phyloP scores from a whole-genome alignment of 2,329 filamentous ascomycete species.

The Exophiala phaeomuriformis region DNA sequence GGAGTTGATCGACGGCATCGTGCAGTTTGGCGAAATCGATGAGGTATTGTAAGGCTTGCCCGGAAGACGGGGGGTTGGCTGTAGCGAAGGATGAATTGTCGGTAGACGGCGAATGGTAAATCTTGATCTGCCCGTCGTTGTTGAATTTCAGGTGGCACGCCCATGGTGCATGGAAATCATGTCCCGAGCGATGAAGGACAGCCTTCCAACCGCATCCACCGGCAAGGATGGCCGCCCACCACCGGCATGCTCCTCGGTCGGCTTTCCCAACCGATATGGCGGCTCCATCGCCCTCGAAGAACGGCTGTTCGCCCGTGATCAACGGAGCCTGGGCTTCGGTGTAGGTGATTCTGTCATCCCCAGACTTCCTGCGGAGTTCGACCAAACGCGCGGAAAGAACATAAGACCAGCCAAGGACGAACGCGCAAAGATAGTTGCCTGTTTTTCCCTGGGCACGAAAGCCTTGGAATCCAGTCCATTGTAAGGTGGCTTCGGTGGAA shows the following conservation, averaged over 20 bases:
- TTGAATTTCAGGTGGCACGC: neutral
- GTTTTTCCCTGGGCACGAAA: neutral
- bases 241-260: neutral
- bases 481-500: neutral
- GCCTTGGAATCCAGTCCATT: neutral
- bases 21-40: conserved; percentile 1
- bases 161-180: conserved; percentile 1
- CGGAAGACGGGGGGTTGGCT: neutral
- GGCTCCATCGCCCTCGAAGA: neutral
- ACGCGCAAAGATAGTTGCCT: neutral
- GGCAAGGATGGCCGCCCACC: conserved; percentile 1
- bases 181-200: neutral
- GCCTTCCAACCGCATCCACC: neutral
- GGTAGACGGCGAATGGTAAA: neutral
- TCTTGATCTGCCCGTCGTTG: neutral
- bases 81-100: neutral
- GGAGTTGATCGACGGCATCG: neutral
- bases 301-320: neutral
- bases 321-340: neutral
- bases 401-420: conserved; percentile 1
- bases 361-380: neutral
- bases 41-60: neutral
- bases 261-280: neutral
- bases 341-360: neutral
- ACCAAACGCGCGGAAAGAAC: neutral